Evolutionary conservation across 257 asterid species (phyloP).

Genomic region (Echites panduratus): DNA sequence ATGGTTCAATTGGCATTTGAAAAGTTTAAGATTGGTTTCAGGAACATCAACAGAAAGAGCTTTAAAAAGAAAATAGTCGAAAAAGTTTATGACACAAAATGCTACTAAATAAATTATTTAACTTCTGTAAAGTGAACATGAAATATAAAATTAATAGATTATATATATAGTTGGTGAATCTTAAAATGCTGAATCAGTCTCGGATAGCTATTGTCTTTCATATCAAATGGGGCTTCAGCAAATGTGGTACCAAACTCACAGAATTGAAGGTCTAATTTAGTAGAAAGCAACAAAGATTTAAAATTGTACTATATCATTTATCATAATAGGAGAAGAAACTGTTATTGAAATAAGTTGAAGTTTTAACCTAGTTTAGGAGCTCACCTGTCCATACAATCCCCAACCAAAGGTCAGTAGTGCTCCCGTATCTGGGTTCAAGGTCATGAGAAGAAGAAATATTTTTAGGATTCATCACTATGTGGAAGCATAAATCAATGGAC

Average conservation of each 20-base stretch:
- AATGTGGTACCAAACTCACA: not conserved
- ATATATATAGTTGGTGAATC: not conserved
- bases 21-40: not conserved
- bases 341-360: not conserved
- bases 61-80: not conserved
- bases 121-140: not conserved
- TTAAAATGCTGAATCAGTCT: not conserved
- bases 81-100: not conserved
- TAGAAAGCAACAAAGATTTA: not conserved
- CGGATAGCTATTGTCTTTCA: not conserved
- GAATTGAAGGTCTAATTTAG: not conserved
- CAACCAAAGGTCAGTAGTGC: constrained; percentile 91
- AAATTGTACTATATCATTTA: not conserved
- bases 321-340: not conserved
- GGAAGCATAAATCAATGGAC: not conserved
- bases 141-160: not conserved
- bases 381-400: constrained; percentile 99
- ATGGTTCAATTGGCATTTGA: not conserved
- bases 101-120: not conserved
- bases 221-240: not conserved
- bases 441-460: constrained; percentile 2
- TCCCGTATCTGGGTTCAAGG: constrained; percentile 70
- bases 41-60: not conserved
- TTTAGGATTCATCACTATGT: not conserved
- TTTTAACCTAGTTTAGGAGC: not conserved